Evolutionary conservation across 2,329 filamentous ascomycete genomes (phyloP).

Genomic region (Exophiala sideris): DNA sequence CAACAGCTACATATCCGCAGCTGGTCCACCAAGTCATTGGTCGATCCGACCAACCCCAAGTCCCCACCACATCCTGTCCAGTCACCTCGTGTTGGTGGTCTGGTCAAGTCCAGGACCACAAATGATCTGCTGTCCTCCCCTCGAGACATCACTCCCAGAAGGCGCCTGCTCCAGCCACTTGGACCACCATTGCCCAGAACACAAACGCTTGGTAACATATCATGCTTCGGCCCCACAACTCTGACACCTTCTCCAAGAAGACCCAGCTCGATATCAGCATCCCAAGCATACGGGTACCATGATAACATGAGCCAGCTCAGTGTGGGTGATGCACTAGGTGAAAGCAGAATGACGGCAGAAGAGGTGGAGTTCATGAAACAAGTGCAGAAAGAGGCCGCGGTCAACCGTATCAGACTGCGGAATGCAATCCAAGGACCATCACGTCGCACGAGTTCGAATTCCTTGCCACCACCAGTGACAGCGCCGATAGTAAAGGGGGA

Average conservation of each 20-base stretch:
- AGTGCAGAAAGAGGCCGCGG: slow-evolving; percentile 20
- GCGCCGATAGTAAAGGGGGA: background rate
- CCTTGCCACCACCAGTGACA: background rate
- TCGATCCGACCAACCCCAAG: background rate
- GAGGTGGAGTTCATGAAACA: slow-evolving; percentile 19
- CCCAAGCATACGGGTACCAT: background rate
- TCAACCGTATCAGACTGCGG: slow-evolving; percentile 16
- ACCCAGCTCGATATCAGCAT: slow-evolving; percentile 3
- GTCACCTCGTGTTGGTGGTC: background rate
- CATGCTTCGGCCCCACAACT: slow-evolving; percentile 14
- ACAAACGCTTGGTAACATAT: slow-evolving; percentile 23
- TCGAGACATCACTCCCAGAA: slow-evolving; percentile 13
- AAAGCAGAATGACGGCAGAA: slow-evolving; percentile 22
- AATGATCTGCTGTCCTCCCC: slow-evolving; percentile 7
- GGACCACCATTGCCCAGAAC: slow-evolving; percentile 22
- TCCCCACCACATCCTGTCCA: background rate
- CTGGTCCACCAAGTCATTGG: slow-evolving; percentile 12
- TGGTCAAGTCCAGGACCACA: slow-evolving; percentile 22
- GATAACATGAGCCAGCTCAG: slow-evolving; percentile 10
- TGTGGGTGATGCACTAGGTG: slow-evolving; percentile 13
- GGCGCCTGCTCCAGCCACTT: slow-evolving; percentile 23
- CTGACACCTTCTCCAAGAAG: slow-evolving; percentile 20
- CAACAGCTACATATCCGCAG: slow-evolving; percentile 14
- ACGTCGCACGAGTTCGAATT: background rate
- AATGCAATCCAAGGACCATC: background rate